Conservation (phyloP, 768 basidiomycete genomes). For the Piloderma croceum region DNA sequence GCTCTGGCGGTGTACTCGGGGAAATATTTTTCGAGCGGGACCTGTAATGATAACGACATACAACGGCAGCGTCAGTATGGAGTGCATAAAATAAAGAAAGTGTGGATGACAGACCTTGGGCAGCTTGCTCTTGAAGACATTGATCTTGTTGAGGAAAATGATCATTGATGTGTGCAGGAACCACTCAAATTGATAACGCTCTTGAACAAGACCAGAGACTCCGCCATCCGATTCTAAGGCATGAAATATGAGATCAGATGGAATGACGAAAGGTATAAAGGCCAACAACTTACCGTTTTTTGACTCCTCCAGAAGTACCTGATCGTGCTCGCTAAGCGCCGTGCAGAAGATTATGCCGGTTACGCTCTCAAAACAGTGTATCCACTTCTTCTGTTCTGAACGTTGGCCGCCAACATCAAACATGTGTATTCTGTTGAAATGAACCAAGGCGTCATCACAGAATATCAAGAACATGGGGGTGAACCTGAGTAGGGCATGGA, state of each 20-base stretch:
- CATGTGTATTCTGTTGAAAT: conserved; percentile 56
- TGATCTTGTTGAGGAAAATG: too few relatives aligned
- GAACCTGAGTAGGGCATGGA: too few relatives aligned
- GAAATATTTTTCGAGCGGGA: conserved; percentile 28
- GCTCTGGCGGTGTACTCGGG: conserved; percentile 52
- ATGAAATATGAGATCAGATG: not conserved
- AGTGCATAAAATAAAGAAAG: not conserved
- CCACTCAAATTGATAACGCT: too few relatives aligned
- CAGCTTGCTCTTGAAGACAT: too few relatives aligned
- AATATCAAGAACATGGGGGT: too few relatives aligned
- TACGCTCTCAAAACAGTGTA: conserved; percentile 72
- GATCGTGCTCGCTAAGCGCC: conserved; percentile 71
- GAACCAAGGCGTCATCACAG: too few relatives aligned
- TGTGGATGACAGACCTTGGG: too few relatives aligned
- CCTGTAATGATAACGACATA: conserved; percentile 3
- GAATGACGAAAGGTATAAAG: not conserved
- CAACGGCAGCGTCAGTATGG: not conserved
- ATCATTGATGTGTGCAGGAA: too few relatives aligned
- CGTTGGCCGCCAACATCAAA: conserved; percentile 71
- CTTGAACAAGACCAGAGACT: conserved; percentile 43
- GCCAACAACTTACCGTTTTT: conserved; percentile 20
- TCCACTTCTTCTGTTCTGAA: conserved; percentile 54
- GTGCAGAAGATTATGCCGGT: conserved; percentile 78
- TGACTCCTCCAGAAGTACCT: conserved; percentile 67
- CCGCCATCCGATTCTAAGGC: conserved; percentile 19